Conservation (phyloP, 371 early-diverging fungal genomes). For the Mucor lusitanicus region DNA sequence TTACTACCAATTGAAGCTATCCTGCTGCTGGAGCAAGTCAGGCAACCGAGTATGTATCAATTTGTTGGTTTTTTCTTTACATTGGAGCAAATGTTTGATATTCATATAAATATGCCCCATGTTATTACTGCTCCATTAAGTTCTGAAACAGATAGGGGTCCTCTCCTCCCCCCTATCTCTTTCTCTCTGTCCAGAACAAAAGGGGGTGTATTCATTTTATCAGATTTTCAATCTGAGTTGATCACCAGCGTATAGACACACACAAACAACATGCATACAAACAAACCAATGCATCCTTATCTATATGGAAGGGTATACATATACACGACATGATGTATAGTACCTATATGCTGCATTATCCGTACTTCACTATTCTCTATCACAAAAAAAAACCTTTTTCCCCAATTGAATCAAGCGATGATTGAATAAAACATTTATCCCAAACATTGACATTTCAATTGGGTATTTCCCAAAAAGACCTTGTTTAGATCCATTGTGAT, state of each 20-base stretch:
- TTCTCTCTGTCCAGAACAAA: not conserved
- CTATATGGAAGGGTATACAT: not conserved
- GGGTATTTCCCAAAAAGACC: not conserved
- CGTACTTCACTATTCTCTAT: not conserved
- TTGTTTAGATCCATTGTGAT: not conserved
- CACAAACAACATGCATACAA: not conserved
- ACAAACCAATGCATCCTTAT: not conserved
- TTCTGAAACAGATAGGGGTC: not conserved
- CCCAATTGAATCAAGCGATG: not conserved
- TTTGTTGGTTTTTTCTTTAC: not conserved
- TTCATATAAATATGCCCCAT: not conserved
- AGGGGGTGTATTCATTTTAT: not conserved
- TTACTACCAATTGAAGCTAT: not conserved
- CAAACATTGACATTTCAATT: not conserved
- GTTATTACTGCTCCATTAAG: not conserved
- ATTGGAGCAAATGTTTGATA: not conserved
- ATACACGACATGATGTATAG: not conserved
- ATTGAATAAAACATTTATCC: not conserved
- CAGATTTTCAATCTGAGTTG: constrained; percentile 3
- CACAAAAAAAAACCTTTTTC: not conserved
- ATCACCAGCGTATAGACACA: not conserved
- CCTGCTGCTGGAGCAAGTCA: not conserved
- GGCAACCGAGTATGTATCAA: not conserved
- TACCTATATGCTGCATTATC: not conserved
- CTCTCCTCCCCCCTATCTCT: not conserved